A percentile compares a stretch with the other conserved stretches of the same genome.
Conservation (phyloP, 352 stramenopile species). For the Phytopythium mirpurense region DNA sequence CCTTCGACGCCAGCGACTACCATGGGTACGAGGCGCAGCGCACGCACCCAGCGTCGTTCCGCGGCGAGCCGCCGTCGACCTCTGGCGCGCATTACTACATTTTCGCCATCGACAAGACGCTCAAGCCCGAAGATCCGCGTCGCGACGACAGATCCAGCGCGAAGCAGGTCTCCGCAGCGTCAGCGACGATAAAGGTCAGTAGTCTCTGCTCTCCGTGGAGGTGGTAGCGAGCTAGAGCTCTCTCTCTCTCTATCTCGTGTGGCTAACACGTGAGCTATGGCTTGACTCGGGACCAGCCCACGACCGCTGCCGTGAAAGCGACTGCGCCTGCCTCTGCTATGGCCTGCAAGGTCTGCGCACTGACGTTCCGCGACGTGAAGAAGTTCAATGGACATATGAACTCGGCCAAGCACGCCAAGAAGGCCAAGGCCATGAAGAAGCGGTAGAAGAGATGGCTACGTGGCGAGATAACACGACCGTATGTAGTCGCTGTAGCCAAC, state of each 20-base stretch:
- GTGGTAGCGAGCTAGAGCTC: too few species aligned
- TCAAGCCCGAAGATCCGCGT: slow-evolving; percentile 26
- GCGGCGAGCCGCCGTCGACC: slow-evolving; percentile 68
- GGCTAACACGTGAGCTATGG: background rate
- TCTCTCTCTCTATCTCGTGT: too few species aligned
- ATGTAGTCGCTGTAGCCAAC: too few species aligned
- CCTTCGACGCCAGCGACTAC: slow-evolving; percentile 61
- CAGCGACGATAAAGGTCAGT: background rate
- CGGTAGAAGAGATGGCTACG: too few species aligned
- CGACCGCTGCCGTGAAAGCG: slow-evolving; percentile 4
- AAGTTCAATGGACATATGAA: slow-evolving; percentile 88
- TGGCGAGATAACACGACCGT: too few species aligned
- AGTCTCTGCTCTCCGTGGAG: too few species aligned
- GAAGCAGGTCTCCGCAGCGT: background rate
- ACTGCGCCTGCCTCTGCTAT: slow-evolving; percentile 10
- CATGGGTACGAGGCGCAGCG: slow-evolving; percentile 72
- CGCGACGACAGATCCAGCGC: background rate
- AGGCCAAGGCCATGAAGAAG: slow-evolving; percentile 60
- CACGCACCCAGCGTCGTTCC: slow-evolving; percentile 69
- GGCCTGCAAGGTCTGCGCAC: slow-evolving; percentile 47
- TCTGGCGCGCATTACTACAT: slow-evolving; percentile 64
- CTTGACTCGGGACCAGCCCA: slow-evolving; percentile 3
- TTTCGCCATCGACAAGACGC: slow-evolving; percentile 37
- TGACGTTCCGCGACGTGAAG: slow-evolving; percentile 59
- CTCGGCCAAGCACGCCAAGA: slow-evolving; percentile 77